Evolutionary conservation across 2,329 filamentous ascomycete species (phyloP), one percentile per base, ranked within the genome.

Genomic region (Verticillium isaacii): DNA sequence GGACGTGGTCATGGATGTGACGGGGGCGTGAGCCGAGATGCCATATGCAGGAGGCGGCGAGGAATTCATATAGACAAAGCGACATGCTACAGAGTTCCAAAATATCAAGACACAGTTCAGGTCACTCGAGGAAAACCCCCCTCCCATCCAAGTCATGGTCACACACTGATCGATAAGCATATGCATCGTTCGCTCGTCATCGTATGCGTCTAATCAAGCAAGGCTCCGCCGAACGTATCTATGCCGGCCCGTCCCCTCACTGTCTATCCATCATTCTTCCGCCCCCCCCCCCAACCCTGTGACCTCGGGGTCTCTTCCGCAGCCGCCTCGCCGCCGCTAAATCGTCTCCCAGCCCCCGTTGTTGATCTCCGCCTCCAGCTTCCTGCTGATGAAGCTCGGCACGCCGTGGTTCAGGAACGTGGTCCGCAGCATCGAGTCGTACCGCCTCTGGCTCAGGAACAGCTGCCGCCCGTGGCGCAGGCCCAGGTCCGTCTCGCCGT

Each of bases 271-370:
- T n/a, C 15, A 15, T 17, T 41, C 14, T 17, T 41, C 37, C 37
- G 34, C 4, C 4, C 14, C 34, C 7, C 34, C 4, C 14, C 34
- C 7, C 34, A 1, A 19, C 23, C 41, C 19, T 8, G 8, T 5
- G 29, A 29, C 29, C 29, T 29, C 5, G 29, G 29, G 29, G 29
- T 36, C 34, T 36, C 34, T 36, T 36, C 14, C 34, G 8, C 12
- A 12, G 12, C 34, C 12, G 5, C 34, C 34, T 12, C 34, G 11
- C 19, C n/a, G 2, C 50, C 50, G 25, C 54, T 68, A 85, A 59
- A 87, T 82, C n/a, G 87, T 97, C 79, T 99, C 95, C 95, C 95
- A 99, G 0, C 95, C 95, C 0, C 95, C 95, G 69, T 92, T 97
- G 72, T 99, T 99, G 55, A 97, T 92, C 74, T 99, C 95, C 15